phyloP scores from a whole-genome alignment of 1,284 basidiomycete genomes.

The Naganishia sp. region DNA sequence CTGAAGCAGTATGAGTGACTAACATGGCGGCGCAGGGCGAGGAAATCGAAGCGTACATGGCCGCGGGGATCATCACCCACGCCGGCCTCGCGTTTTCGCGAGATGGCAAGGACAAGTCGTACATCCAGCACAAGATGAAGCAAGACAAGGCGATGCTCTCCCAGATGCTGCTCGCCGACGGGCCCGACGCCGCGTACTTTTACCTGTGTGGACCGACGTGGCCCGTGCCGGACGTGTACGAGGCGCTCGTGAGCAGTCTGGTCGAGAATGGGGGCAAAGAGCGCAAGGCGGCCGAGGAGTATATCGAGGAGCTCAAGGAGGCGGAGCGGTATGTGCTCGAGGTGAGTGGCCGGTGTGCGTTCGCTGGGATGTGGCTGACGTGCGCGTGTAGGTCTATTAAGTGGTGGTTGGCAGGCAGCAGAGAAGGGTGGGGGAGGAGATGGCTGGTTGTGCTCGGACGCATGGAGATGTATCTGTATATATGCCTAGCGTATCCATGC shows the following conservation, averaged over 20 bases:
- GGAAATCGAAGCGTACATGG: slow-evolving; percentile 64
- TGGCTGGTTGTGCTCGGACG: neutral
- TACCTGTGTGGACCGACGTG: slow-evolving; percentile 97
- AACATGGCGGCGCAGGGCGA: slow-evolving; percentile 44
- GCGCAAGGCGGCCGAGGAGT: slow-evolving; percentile 71
- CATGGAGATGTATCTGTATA: no score
- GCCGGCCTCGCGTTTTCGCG: slow-evolving; percentile 96
- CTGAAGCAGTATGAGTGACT: neutral
- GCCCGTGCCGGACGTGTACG: slow-evolving; percentile 96
- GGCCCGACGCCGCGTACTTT: slow-evolving; percentile 70
- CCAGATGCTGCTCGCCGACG: slow-evolving; percentile 62
- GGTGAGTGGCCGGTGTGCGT: slow-evolving; percentile 56
- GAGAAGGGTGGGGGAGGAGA: neutral
- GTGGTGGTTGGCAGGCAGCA: neutral
- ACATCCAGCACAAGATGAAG: slow-evolving; percentile 98
- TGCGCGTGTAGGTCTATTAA: slow-evolving; percentile 12
- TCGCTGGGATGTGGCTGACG: neutral
- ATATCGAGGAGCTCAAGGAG: slow-evolving; percentile 89
- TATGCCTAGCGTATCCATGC: no score
- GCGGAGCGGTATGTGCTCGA: slow-evolving; percentile 97
- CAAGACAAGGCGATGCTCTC: slow-evolving; percentile 80
- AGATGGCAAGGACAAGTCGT: slow-evolving; percentile 87
- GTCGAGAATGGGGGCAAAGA: slow-evolving; percentile 70
- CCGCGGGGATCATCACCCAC: slow-evolving; percentile 78
- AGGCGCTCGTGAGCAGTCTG: slow-evolving; percentile 81